These are phyloP conservation scores for Vanrija sp. DNA, from an alignment of 1,284 basidiomycete species.

Conservation along the genomic window DNA sequence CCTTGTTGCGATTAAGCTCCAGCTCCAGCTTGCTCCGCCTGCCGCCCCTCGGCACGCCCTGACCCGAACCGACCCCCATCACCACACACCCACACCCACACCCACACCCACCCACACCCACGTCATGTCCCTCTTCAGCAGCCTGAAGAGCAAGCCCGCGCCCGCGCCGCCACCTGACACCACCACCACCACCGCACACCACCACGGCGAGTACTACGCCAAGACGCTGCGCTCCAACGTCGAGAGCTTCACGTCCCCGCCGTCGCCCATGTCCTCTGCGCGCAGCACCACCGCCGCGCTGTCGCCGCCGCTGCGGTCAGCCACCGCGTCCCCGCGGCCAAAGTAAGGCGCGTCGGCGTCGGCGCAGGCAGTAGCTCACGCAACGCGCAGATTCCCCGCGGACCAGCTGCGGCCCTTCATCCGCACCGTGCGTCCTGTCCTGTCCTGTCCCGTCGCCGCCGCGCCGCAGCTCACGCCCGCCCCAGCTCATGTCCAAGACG, in stretches of 20 bases:
- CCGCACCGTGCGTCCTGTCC: conserved; percentile 21
- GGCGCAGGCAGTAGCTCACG: neutral
- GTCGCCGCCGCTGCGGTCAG: neutral
- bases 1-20: too few species aligned
- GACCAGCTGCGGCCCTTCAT: conserved; percentile 37
- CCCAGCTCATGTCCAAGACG: conserved; percentile 27
- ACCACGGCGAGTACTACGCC: conserved; percentile 9
- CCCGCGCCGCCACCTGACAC: too few species aligned
- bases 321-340: neutral
- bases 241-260: neutral
- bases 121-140: conserved; percentile 3
- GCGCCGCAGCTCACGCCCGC: neutral
- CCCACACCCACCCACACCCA: neutral
- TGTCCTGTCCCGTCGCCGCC: neutral
- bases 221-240: conserved; percentile 8
- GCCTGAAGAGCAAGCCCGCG: neutral
- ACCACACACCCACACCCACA: neutral
- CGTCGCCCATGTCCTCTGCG: neutral
- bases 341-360: conserved; percentile 2
- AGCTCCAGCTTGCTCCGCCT: too few species aligned
- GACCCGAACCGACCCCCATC: too few species aligned
- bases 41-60: too few species aligned
- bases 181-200: neutral
- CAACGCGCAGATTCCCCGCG: conserved; percentile 22
- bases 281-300: neutral